Conservation (phyloP, 805 yeast genomes). For the Diddensiella transvaalensis region DNA sequence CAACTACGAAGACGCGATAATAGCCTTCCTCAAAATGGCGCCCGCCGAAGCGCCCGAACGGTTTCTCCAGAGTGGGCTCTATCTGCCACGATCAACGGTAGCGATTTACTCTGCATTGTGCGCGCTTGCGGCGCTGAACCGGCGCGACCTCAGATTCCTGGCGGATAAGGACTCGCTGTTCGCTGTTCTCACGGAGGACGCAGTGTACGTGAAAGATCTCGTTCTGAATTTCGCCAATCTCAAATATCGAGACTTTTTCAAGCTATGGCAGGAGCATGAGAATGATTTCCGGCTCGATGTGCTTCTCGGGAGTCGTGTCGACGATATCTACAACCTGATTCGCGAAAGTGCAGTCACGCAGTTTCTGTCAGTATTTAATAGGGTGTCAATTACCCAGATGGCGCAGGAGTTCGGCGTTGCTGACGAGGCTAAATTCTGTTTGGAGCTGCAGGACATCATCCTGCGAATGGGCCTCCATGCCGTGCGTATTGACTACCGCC, state of each 20-base stretch:
- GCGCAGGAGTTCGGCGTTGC: constrained; percentile 8
- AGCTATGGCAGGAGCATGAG: constrained; percentile 5
- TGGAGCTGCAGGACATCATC: constrained; percentile 9
- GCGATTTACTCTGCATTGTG: constrained; percentile 17
- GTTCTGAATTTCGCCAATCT: constrained; percentile 6
- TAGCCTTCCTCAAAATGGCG: background rate
- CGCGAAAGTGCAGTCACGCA: constrained; percentile 11
- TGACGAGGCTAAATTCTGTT: background rate
- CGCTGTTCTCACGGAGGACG: constrained; percentile 3
- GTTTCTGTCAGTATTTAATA: constrained; percentile 11
- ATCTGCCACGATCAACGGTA: constrained; percentile 4
- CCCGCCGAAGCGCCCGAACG: background rate
- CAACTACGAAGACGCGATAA: constrained; percentile 10
- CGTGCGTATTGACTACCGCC: constrained; percentile 1
- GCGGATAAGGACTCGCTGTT: constrained; percentile 17
- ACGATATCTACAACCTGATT: constrained; percentile 4
- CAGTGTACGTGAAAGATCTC: constrained; percentile 2
- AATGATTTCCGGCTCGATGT: constrained; percentile 10
- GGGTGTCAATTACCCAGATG: constrained; percentile 7
- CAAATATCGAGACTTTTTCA: constrained; percentile 11
- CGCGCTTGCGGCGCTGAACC: constrained; percentile 18
- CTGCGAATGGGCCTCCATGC: background rate
- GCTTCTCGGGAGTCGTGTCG: constrained; percentile 7
- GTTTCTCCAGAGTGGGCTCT: constrained; percentile 2
- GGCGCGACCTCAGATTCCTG: constrained; percentile 16